These are phyloP conservation scores for Amphirosellinia nigrospora DNA, from an alignment of 495 filamentous ascomycete genomes.

Conservation along the genomic window DNA sequence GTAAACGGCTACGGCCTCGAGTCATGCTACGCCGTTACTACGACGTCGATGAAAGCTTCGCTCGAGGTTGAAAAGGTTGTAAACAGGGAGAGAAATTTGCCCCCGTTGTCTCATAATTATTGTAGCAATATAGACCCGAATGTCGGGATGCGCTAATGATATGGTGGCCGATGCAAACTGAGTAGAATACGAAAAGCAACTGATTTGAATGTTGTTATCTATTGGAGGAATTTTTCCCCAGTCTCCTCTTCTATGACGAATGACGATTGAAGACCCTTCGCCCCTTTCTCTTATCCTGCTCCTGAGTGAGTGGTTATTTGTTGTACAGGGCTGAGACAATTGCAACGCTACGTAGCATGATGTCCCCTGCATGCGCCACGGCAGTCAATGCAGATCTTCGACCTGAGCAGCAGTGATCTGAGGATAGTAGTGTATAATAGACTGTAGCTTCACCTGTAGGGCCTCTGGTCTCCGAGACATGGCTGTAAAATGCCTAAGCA, in stretches of 20 bases:
- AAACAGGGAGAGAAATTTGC: background rate
- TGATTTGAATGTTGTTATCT: background rate
- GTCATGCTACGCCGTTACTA: background rate
- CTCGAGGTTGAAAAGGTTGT: background rate
- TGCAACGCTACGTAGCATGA: constrained; percentile 9
- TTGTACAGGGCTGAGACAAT: constrained; percentile 26
- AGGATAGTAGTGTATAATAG: background rate
- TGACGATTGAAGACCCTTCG: background rate
- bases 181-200: background rate
- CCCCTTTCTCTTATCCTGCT: background rate
- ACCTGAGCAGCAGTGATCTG: background rate
- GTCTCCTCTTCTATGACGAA: background rate
- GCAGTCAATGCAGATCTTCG: constrained; percentile 10
- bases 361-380: constrained; percentile 23
- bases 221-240: background rate
- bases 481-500: background rate
- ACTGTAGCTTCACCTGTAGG: constrained; percentile 3
- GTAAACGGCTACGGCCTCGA: background rate
- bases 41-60: background rate
- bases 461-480: background rate
- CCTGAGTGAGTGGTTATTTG: background rate
- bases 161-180: background rate
- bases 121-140: background rate
- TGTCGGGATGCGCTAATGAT: background rate
- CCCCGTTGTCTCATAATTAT: background rate